These are phyloP conservation scores for Irpex sp. DNA, from an alignment of 1,284 basidiomycete species.

Conservation along the genomic window DNA sequence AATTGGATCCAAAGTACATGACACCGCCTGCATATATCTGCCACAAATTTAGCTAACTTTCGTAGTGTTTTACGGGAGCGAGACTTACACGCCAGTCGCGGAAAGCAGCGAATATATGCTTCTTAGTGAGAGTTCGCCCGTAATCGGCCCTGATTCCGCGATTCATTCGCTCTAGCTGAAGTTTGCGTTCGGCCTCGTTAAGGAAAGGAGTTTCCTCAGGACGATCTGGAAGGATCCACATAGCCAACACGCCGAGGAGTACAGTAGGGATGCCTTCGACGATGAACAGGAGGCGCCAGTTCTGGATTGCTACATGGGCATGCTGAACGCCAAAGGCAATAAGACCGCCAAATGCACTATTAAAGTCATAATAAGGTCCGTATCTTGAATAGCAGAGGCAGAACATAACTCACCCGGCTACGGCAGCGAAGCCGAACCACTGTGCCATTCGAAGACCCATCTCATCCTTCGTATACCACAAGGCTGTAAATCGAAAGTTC, in stretches of 20 bases:
- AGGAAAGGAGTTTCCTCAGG: conserved; percentile 75
- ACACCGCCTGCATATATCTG: conserved; percentile 61
- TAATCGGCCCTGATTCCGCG: conserved; percentile 63
- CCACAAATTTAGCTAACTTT: not conserved
- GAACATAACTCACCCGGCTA: conserved; percentile 45
- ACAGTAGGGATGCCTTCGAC: conserved; percentile 75
- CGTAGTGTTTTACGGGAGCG: not conserved
- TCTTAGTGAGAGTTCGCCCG: conserved; percentile 63
- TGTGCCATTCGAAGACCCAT: conserved; percentile 70
- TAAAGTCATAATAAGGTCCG: not conserved
- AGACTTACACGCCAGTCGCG: conserved; percentile 61
- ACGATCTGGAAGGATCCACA: conserved; percentile 69
- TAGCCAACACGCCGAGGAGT: conserved; percentile 61
- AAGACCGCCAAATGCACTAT: conserved; percentile 64
- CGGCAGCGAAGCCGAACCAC: conserved; percentile 79
- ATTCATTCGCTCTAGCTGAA: conserved; percentile 76
- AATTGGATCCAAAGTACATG: conserved; percentile 80
- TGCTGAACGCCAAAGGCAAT: conserved; percentile 72
- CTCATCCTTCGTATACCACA: conserved; percentile 74
- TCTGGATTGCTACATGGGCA: conserved; percentile 42
- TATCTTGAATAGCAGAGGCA: not conserved
- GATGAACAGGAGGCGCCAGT: conserved; percentile 74
- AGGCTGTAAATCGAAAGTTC: conserved; percentile 37
- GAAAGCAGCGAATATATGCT: conserved; percentile 61
- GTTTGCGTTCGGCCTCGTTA: conserved; percentile 65